These are phyloP conservation scores for Fagopyrum esculentum DNA, from an alignment of 148 eudicot species.

Conservation along the genomic window DNA sequence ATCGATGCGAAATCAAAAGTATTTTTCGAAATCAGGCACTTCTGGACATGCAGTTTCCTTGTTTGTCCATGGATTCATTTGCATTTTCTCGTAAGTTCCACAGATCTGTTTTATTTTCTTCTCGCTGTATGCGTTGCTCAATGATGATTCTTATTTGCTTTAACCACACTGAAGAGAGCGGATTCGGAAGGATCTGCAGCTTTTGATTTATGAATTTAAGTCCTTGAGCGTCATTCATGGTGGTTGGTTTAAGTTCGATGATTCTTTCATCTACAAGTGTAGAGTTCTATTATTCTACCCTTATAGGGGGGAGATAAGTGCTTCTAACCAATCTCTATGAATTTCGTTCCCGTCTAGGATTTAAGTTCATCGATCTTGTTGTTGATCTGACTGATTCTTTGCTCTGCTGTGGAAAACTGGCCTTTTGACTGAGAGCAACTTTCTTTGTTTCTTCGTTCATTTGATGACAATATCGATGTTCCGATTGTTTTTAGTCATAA, in stretches of 20 bases:
- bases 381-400: conserved; percentile 3
- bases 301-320: conserved; percentile 7
- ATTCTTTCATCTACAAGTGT: background rate
- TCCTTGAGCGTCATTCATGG: background rate
- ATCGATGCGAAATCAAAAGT: conserved; percentile 4
- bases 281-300: background rate
- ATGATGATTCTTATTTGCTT: conserved; percentile 12
- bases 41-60: conserved; percentile 9
- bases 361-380: background rate
- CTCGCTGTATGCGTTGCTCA: background rate
- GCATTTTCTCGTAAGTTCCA: conserved; percentile 11
- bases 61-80: conserved; percentile 7
- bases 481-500: too few relatives aligned
- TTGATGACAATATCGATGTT: background rate
- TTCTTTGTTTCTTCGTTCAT: background rate
- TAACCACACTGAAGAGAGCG: conserved; percentile 12
- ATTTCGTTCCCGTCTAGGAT: background rate
- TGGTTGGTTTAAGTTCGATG: background rate
- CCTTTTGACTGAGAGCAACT: conserved; percentile 7
- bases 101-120: background rate
- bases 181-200: background rate
- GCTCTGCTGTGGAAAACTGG: conserved; percentile 9
- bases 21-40: background rate
- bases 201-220: background rate
- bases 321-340: background rate